Conservation (phyloP, 2,329 filamentous ascomycete genomes). For the Beauveria varroae region DNA sequence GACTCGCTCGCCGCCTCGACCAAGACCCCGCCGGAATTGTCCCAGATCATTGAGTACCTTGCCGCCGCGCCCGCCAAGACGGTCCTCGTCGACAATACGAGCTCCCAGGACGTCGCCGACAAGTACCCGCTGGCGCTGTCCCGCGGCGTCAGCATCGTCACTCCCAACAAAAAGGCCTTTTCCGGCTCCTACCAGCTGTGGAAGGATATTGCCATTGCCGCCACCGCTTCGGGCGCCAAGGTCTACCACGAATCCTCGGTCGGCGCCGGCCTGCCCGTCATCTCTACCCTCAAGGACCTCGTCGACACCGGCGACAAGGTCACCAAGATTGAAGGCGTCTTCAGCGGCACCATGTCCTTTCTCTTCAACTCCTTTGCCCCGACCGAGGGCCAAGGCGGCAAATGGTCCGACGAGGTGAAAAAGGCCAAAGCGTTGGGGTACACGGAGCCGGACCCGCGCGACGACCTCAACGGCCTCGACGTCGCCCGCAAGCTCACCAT, state of each 20-base stretch:
- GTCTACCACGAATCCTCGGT: slow-evolving; percentile 95
- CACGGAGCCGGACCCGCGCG: slow-evolving; percentile 80
- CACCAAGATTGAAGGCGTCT: slow-evolving; percentile 90
- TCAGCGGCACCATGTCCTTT: slow-evolving; percentile 96
- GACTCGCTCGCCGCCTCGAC: slow-evolving; percentile 57
- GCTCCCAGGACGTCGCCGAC: slow-evolving; percentile 76
- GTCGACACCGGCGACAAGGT: slow-evolving; percentile 89
- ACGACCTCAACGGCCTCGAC: slow-evolving; percentile 81
- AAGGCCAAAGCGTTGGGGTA: slow-evolving; percentile 92
- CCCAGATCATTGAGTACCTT: slow-evolving; percentile 71
- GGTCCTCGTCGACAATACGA: slow-evolving; percentile 92
- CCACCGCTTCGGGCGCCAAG: slow-evolving; percentile 63
- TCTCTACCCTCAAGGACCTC: slow-evolving; percentile 91
- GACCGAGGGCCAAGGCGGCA: slow-evolving; percentile 61
- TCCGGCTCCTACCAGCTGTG: slow-evolving; percentile 74
- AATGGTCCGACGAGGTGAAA: slow-evolving; percentile 85
- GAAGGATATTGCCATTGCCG: slow-evolving; percentile 76
- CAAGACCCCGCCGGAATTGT: slow-evolving; percentile 56
- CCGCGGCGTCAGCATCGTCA: slow-evolving; percentile 82
- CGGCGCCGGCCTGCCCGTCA: slow-evolving; percentile 85
- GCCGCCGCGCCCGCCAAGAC: slow-evolving; percentile 68
- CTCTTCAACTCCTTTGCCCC: slow-evolving; percentile 97
- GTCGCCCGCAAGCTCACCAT: slow-evolving; percentile 97
- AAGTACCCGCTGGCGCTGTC: slow-evolving; percentile 75
- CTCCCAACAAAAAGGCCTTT: slow-evolving; percentile 98